A percentile compares a stretch with the other conserved stretches of the same genome.
Conservation (phyloP, 2,329 filamentous ascomycete genomes). For the Monosporascus sp. region DNA sequence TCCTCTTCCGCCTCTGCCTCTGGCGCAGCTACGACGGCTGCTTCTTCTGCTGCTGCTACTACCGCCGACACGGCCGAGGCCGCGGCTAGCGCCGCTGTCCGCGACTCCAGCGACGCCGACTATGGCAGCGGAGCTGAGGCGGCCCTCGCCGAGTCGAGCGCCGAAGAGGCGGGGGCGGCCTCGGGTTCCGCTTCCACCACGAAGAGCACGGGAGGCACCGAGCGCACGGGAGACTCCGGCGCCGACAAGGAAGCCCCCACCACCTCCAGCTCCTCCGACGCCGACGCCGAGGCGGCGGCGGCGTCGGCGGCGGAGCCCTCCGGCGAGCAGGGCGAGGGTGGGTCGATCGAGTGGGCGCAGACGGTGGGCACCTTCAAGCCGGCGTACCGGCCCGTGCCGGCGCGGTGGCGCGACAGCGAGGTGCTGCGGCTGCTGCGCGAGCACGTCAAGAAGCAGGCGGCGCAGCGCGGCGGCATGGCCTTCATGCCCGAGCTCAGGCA, state of each 20-base stretch:
- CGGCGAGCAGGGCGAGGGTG: slow-evolving; percentile 21
- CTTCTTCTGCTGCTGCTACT: slow-evolving; percentile 15
- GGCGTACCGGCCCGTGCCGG: slow-evolving; percentile 84
- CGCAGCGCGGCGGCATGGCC: slow-evolving; percentile 47
- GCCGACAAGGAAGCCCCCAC: slow-evolving; percentile 1
- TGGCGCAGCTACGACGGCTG: slow-evolving; percentile 6
- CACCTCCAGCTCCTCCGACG: slow-evolving; percentile 15
- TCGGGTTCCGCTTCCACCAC: slow-evolving; percentile 8
- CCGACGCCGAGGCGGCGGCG: slow-evolving; percentile 18
- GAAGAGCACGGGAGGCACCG: slow-evolving; percentile 22
- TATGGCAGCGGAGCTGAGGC: slow-evolving; percentile 21
- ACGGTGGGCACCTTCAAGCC: slow-evolving; percentile 92
- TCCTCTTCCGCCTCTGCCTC: slow-evolving; percentile 46
- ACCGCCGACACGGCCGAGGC: slow-evolving; percentile 9
- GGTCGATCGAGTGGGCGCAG: slow-evolving; percentile 87
- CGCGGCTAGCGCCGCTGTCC: slow-evolving; percentile 50
- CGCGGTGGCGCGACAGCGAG: slow-evolving; percentile 78
- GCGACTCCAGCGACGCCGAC: slow-evolving; percentile 28
- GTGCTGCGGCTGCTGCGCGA: slow-evolving; percentile 69
- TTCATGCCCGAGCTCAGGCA: slow-evolving; percentile 49
- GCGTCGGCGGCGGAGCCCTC: slow-evolving; percentile 23
- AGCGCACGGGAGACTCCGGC: too few relatives aligned
- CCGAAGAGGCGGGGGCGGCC: slow-evolving; percentile 4
- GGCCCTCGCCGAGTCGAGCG: slow-evolving; percentile 1
- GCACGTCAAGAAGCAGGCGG: slow-evolving; percentile 68